Evolutionary conservation across 257 asterid species (phyloP), one percentile per base, ranked within the genome.

Genomic region (Linderniella brevidens): DNA sequence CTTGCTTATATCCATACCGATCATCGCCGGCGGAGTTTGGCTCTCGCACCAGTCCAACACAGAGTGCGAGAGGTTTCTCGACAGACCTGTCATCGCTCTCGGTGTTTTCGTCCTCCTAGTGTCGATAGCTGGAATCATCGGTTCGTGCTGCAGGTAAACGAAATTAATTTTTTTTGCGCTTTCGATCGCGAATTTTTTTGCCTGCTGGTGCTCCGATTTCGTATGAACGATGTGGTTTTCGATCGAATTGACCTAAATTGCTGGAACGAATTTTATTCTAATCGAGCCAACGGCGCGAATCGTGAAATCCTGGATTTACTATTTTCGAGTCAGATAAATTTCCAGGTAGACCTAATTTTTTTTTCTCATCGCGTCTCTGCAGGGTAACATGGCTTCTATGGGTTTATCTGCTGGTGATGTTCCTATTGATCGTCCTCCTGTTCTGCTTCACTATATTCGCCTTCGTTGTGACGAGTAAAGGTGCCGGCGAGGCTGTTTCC

Each of bases 361-460:
- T 25, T 3, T 25, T 25, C 32, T n/a, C n/a, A n/a, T n/a, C n/a
- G n/a, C n/a, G n/a, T n/a, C n/a, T 82, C 54, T 83, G 92, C 68
- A 64, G 76, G 36, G 84, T 88, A 0, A 49, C 93, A 0, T 80
- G 93, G 86, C 78, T 88, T 17, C 57, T 88, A 15, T 88, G 95
- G 95, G 37, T 80, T 0, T 84, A 88, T 35, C 68, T 88, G 3
- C 37, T 76, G 19, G 93, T 84, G 40, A 83, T 88, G 95, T 83
- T 83, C 20, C 50, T 88, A n/a, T 55, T 80, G 72, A 83, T 88
- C 45, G 17, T 88, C 18, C 17, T 83, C 7, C 54, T 88, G 4
- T 68, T 78, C 35, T 65, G 90, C 66, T 80, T 83, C 75, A 85
- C 95, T 3, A 80, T 84, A 36, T 88, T 88, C 69, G 95, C 93